phyloP scores from a whole-genome alignment of 202 grass and related monocot genomes.

The Panicum hallii region DNA sequence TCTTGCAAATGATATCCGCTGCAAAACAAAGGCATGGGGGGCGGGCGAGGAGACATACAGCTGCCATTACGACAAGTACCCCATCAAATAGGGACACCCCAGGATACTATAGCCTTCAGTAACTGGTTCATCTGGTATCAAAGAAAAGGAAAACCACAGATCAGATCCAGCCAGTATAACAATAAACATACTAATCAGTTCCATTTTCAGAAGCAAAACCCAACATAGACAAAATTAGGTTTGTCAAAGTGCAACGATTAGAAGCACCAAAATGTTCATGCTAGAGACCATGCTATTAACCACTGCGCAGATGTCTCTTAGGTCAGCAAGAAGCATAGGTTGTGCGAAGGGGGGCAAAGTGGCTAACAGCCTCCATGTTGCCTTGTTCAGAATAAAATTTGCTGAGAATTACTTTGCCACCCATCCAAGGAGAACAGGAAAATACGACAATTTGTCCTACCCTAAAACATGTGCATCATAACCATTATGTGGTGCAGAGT shows the following conservation, averaged over 20 bases:
- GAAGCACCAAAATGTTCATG: neutral
- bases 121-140: constrained; percentile 38
- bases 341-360: neutral
- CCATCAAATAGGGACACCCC: constrained; percentile 34
- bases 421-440: too few species aligned
- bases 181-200: neutral
- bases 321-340: neutral
- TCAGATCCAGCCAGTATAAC: neutral
- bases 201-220: neutral
- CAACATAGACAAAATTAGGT: neutral
- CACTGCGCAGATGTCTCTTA: neutral
- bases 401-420: too few species aligned
- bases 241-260: neutral
- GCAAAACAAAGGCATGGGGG: neutral
- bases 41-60: neutral
- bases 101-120: constrained; percentile 26
- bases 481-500: too few species aligned
- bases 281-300: neutral
- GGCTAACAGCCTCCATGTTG: neutral
- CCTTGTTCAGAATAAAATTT: neutral
- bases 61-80: constrained; percentile 38
- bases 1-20: constrained; percentile 30
- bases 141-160: neutral
- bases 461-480: too few species aligned
- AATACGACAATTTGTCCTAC: too few species aligned